Evolutionary conservation across 2,329 filamentous ascomycete species (phyloP), one percentile per base, ranked within the genome.

Genomic region (Diaporthe destruens): DNA sequence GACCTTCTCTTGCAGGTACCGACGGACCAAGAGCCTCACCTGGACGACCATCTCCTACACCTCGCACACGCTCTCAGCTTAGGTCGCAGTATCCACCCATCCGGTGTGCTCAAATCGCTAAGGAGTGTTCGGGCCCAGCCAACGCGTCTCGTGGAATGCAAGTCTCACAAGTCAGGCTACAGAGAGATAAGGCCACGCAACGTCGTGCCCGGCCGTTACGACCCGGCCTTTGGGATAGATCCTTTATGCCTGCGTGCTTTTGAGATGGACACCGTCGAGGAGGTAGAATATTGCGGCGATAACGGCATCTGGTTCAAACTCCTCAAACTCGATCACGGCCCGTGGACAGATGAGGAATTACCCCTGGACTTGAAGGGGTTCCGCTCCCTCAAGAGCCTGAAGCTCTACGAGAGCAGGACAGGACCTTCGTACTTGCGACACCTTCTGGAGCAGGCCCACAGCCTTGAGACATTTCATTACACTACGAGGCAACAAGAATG

Each of bases 271-370:
- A 32, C 20, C 56, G 39, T 61, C 56, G 39, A 61, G 36, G 56
- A 29, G 23, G 39, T 61, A 7, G 56, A 61, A 9, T 44, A 20
- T n/a, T 61, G 39, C 20, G 56, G 56, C 11, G 56, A 61, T 16
- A 44, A 61, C 44, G 56, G 56, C 14, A 16, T 61, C 12, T 61
- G 56, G 56, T 61, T 61, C 56, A 61, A 18, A 44, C 56, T 61
- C 8, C 56, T 61, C 14, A 61, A 44, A 20, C 20, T n/a, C 55
- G 36, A 42, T 42, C 23, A 25, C 14, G 7, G 36, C 18, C 56
- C 56, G 8, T 44, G 36, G 56, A 44, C 56, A 29, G 56, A 59
- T 42, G 44, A 47, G 7, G 20, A 7, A 20, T 6, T 47, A 47
- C 44, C 44, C 6, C 18, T 47, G 12, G 56, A 61, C 16, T 8